Percentiles rank a stretch among this genome's conserved stretches.
phyloP scores from a whole-genome alignment of 164 flowering plant genomes.

The Malania oleifera region DNA sequence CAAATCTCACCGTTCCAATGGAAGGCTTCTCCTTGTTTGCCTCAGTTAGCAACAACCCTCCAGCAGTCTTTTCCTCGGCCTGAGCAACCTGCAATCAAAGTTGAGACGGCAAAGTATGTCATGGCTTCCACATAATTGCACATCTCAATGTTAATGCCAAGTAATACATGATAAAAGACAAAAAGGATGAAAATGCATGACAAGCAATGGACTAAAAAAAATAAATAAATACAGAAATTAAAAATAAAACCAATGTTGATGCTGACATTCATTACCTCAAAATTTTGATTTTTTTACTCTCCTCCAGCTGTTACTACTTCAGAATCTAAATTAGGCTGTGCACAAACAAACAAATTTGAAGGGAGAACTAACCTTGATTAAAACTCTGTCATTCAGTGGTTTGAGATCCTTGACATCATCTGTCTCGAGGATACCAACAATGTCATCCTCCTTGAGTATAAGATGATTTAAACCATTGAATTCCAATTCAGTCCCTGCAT shows the following conservation, averaged over 20 bases:
- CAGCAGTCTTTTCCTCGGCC: slow-evolving; percentile 81
- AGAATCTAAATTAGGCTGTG: not conserved
- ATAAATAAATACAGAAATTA: no score
- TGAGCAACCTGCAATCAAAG: slow-evolving; percentile 53
- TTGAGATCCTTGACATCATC: slow-evolving; percentile 85
- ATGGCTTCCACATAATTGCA: no score
- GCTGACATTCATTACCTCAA: no score
- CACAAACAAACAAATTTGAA: not conserved
- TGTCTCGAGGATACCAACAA: slow-evolving; percentile 82
- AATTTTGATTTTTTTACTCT: no score
- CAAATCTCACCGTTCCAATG: slow-evolving; percentile 59
- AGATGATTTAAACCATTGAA: slow-evolving; percentile 74
- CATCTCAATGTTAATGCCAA: no score
- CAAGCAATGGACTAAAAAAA: no score
- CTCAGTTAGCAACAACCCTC: slow-evolving; percentile 76
- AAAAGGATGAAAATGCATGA: no score
- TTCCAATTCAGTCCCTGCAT: slow-evolving; percentile 91
- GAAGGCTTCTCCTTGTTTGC: slow-evolving; percentile 83
- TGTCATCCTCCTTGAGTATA: slow-evolving; percentile 87
- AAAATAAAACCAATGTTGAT: no score
- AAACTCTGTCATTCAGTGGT: slow-evolving; percentile 78
- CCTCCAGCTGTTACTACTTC: no score
- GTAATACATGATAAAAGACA: no score
- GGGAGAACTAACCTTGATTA: slow-evolving; percentile 56
- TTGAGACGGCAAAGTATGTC: no score